Percentiles rank a stretch among this genome's conserved stretches.
Evolutionary conservation across 2,329 filamentous ascomycete genomes (phyloP).

Genomic region (Alternaria atra): DNA sequence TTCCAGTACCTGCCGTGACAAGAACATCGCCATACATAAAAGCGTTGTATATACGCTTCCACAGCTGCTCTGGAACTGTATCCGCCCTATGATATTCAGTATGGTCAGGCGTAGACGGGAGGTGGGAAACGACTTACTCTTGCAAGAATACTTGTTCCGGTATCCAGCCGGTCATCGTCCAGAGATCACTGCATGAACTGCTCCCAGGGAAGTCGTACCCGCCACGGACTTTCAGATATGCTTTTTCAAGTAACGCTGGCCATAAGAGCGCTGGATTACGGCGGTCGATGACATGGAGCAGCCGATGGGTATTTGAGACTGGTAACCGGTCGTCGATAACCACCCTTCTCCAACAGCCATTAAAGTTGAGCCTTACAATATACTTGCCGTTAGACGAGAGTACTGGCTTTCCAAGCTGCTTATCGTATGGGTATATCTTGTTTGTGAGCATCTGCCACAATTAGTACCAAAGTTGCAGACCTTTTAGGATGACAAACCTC

Average conservation of each 20-base stretch:
- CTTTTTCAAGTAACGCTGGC: slow-evolving; percentile 94
- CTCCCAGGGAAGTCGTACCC: slow-evolving; percentile 98
- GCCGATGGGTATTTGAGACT: slow-evolving; percentile 74
- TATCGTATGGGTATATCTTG: slow-evolving; percentile 79
- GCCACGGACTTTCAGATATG: slow-evolving; percentile 92
- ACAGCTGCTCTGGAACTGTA: slow-evolving; percentile 76
- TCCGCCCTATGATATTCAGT: slow-evolving; percentile 68
- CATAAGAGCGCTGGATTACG: slow-evolving; percentile 83
- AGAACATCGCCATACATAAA: slow-evolving; percentile 83
- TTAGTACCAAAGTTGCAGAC: slow-evolving; percentile 13
- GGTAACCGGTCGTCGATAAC: slow-evolving; percentile 90
- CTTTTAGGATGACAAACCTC: slow-evolving; percentile 61
- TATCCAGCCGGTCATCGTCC: slow-evolving; percentile 94
- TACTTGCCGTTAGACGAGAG: slow-evolving; percentile 87
- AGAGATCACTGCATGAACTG: slow-evolving; percentile 94
- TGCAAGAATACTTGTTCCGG: slow-evolving; percentile 95
- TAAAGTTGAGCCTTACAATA: slow-evolving; percentile 91
- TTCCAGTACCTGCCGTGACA: slow-evolving; percentile 88
- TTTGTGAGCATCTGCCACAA: slow-evolving; percentile 70
- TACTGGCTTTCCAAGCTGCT: slow-evolving; percentile 62
- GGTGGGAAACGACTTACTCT: slow-evolving; percentile 56
- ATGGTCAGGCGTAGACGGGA: neutral
- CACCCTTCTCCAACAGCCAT: slow-evolving; percentile 88
- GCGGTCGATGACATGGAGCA: slow-evolving; percentile 87
- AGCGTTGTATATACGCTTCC: slow-evolving; percentile 77